Evolutionary conservation across 2,329 filamentous ascomycete species (phyloP).

Genomic region (Ascochyta pisi): DNA sequence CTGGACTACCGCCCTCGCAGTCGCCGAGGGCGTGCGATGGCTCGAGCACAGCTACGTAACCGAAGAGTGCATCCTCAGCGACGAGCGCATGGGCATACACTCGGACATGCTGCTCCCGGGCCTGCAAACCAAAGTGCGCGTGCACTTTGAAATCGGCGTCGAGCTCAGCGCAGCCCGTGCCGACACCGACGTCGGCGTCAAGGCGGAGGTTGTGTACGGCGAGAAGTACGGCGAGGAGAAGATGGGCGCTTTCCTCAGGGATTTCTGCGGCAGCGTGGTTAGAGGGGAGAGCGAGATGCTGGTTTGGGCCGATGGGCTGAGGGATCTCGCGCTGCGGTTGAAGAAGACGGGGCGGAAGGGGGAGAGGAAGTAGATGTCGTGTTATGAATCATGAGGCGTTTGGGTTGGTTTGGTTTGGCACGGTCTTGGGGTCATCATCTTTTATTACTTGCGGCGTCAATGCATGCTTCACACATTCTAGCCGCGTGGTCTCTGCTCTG

Average conservation of each 20-base stretch:
- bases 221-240: conserved; percentile 78
- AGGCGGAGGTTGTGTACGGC: conserved; percentile 74
- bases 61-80: conserved; percentile 66
- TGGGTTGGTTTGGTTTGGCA: neutral
- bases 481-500: too few species aligned
- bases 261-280: conserved; percentile 54
- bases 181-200: conserved; percentile 63
- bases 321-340: conserved; percentile 54
- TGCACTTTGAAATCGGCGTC: conserved; percentile 63
- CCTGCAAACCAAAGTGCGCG: conserved; percentile 72
- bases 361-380: conserved; percentile 33
- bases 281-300: conserved; percentile 38
- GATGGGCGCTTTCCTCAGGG: conserved; percentile 73
- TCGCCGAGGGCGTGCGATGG: conserved; percentile 66
- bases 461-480: neutral
- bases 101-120: conserved; percentile 68
- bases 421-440: neutral
- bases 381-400: conserved; percentile 9
- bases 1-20: conserved; percentile 70
- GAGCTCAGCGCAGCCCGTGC: conserved; percentile 53
- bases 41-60: conserved; percentile 72
- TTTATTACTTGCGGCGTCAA: neutral
- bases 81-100: conserved; percentile 69
- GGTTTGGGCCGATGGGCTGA: conserved; percentile 54
- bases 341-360: conserved; percentile 55